Base-by-base conservation (phyloP, 2,329 filamentous ascomycete species). In the Dactylellina sp. region DNA sequence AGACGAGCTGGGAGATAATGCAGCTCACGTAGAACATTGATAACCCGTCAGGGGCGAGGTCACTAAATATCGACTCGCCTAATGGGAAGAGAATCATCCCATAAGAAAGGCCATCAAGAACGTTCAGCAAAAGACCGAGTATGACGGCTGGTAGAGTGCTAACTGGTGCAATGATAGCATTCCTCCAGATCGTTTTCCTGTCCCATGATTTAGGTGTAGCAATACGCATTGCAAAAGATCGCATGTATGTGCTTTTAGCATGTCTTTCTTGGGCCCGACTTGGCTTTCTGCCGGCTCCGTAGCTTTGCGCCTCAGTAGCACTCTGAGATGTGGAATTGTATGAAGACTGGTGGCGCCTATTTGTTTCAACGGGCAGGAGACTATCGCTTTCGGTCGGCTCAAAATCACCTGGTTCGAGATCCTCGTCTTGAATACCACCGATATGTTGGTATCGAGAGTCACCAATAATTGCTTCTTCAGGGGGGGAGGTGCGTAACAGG, bases 21-120 rank as follows among this genome's bases (percentile, higher is more conserved):
- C 93, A 97, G 84, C 93, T 97, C 77, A 99, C 91, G 81, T 98
- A 99, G 83, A 98, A 99, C 82, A 99, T 97, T 0, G 95, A 97
- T 64, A 99, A 97, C 22, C 95, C 95, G 65, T 97, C 94, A 0
- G 94, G 89, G 1, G 94, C 95, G 5, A 98, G 87, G 75, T 90
- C 86, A 25, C 90, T 87, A 80, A 99, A 99, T 18, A 97, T 86
- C 6, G 91, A 88, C 75, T 91, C 90, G 5, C 94, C 93, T 0
- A 99, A 85, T 0, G 95, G 95, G 77, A 99, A 99, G 11, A 99
- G 83, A 78, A 97, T 97, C 44, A 68, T 82, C 86, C 91, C 95
- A 79, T 99, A 99, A 1, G 94, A 98, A 42, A 99, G 83, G 4
- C 93, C 95, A 83, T 99, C 95, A 18, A 99, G 84, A 49, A 99